phyloP scores from a whole-genome alignment of 192 early-diverging fungal genomes.

The Backusella circina region DNA sequence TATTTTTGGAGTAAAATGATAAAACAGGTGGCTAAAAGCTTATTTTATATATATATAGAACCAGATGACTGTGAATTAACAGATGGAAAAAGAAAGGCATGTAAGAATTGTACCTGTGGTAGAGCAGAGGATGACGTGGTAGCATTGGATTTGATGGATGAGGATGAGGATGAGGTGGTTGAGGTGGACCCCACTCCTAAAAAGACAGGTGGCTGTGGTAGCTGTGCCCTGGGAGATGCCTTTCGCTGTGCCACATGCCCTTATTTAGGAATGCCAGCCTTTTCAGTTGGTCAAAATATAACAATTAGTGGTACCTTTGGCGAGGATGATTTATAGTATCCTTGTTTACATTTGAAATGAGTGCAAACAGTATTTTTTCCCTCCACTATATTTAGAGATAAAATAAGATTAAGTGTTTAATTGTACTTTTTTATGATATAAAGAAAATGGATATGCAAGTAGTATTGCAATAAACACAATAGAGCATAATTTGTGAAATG shows the following conservation, averaged over 20 bases:
- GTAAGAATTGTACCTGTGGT: constrained; percentile 98
- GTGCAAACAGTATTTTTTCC: neutral
- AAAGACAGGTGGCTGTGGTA: constrained; percentile 51
- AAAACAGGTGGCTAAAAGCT: neutral
- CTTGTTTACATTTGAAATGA: neutral
- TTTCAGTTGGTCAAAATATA: constrained; percentile 93
- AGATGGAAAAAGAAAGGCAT: constrained; percentile 81
- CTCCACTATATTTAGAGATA: neutral
- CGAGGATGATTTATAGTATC: constrained; percentile 28
- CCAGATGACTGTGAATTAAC: constrained; percentile 71
- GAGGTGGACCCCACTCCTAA: constrained; percentile 44
- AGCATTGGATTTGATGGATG: constrained; percentile 30
- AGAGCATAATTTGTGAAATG: too few species aligned
- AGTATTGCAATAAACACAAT: too few species aligned
- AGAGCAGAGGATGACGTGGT: constrained; percentile 71
- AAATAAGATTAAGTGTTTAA: too few species aligned
- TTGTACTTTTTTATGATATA: too few species aligned
- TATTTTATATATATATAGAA: constrained; percentile 14
- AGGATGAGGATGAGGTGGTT: constrained; percentile 29
- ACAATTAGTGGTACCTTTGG: constrained; percentile 67
- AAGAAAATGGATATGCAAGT: too few species aligned
- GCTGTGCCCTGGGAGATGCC: constrained; percentile 94
- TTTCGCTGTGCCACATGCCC: constrained; percentile 96
- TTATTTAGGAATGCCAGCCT: constrained; percentile 97
- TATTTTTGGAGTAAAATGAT: neutral